Conservation (phyloP, 805 yeast genomes). For the Ogataea saltuana region DNA sequence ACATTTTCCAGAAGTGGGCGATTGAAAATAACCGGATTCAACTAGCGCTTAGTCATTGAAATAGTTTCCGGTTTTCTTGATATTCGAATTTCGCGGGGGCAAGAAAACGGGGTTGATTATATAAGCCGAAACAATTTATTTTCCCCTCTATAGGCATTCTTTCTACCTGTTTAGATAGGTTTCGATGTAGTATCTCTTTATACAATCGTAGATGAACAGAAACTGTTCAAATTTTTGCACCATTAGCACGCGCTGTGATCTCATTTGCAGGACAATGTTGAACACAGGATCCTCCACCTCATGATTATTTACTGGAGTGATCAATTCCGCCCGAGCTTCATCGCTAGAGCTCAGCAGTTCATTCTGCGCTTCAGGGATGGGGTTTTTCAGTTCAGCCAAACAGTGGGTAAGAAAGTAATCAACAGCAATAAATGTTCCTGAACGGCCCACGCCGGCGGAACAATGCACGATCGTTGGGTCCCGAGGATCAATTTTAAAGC, state of each 20-base stretch:
- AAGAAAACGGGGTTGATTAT: no score
- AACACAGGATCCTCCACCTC: conserved; percentile 42
- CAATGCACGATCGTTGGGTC: conserved; percentile 49
- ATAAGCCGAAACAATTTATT: no score
- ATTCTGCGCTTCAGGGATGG: not conserved
- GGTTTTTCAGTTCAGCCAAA: conserved; percentile 5
- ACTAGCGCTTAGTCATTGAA: no score
- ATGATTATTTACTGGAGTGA: conserved; percentile 23
- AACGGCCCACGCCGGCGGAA: conserved; percentile 62
- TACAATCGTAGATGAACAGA: conserved; percentile 47
- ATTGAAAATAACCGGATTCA: no score
- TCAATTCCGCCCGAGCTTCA: conserved; percentile 18
- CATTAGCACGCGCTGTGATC: conserved; percentile 54
- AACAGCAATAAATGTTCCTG: conserved; percentile 51
- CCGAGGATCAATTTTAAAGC: not conserved
- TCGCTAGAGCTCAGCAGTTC: conserved; percentile 15
- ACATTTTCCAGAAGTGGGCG: no score
- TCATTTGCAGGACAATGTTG: conserved; percentile 44
- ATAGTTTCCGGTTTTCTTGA: not conserved
- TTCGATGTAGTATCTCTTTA: conserved; percentile 23
- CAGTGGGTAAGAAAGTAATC: conserved; percentile 38
- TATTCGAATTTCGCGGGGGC: no score
- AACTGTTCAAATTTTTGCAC: conserved; percentile 55
- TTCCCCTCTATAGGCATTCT: not conserved
- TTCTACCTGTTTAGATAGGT: conserved; percentile 11